Percentiles rank a stretch among this genome's conserved stretches.
Evolutionary conservation across 306 rosid species (phyloP).

Genomic region (Pueraria montana): DNA sequence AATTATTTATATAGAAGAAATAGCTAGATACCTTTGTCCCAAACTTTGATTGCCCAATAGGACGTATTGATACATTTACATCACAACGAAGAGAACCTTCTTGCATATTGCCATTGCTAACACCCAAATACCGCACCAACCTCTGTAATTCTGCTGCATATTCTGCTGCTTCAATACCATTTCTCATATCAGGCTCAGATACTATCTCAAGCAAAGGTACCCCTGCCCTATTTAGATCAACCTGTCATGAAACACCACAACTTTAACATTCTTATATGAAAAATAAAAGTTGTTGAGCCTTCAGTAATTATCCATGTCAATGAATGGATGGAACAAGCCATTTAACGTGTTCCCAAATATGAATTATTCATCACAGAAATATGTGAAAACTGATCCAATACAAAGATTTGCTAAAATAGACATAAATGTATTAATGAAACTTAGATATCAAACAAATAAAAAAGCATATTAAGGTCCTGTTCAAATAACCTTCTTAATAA

Average conservation of each 20-base stretch:
- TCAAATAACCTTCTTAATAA: not conserved
- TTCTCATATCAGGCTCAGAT: slow-evolving; percentile 99
- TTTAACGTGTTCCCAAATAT: not conserved
- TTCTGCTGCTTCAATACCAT: slow-evolving; percentile 96
- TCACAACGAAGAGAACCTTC: slow-evolving; percentile 98
- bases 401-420: not conserved
- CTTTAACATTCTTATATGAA: slow-evolving; percentile 38
- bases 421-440: not conserved
- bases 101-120: slow-evolving; percentile 98
- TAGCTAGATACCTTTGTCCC: slow-evolving; percentile 83
- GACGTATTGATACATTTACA: slow-evolving; percentile 91
- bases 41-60: slow-evolving; percentile 78
- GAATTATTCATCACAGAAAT: not conserved
- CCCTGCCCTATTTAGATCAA: slow-evolving; percentile 97
- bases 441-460: not conserved
- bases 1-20: not conserved
- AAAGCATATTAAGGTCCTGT: not conserved
- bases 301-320: not conserved
- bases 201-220: slow-evolving; percentile 98
- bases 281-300: slow-evolving; percentile 1
- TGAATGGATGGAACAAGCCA: slow-evolving; percentile 7
- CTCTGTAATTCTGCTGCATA: slow-evolving; percentile 95
- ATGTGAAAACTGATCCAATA: slow-evolving; percentile 16
- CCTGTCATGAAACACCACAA: slow-evolving; percentile 62
- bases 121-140: slow-evolving; percentile 90